Evolutionary conservation across 2,329 filamentous ascomycete species (phyloP).

Genomic region (Aureobasidium sp.): DNA sequence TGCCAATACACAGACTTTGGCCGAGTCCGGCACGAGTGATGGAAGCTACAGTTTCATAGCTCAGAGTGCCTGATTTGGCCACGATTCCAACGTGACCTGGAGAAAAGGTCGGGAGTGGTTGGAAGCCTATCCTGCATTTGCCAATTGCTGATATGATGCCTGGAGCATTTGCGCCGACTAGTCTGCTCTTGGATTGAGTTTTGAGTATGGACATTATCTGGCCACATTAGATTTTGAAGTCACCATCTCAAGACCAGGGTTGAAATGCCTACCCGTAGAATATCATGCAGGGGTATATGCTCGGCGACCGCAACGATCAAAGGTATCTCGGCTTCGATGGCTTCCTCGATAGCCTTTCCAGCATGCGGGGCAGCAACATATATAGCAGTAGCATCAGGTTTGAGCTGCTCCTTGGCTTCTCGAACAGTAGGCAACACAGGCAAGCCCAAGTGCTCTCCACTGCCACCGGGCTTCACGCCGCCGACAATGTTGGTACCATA

Average conservation of each 20-base stretch:
- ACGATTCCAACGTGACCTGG: slow-evolving; percentile 66
- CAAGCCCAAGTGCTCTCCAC: slow-evolving; percentile 64
- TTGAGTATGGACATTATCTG: slow-evolving; percentile 63
- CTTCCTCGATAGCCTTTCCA: slow-evolving; percentile 67
- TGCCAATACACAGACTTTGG: slow-evolving; percentile 69
- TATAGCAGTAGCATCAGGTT: slow-evolving; percentile 70
- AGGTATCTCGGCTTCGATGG: slow-evolving; percentile 70
- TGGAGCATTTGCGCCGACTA: slow-evolving; percentile 75
- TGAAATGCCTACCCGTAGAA: slow-evolving; percentile 51
- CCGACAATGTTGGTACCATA: slow-evolving; percentile 78
- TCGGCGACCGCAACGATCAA: slow-evolving; percentile 74
- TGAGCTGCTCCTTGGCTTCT: slow-evolving; percentile 61
- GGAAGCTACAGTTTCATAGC: slow-evolving; percentile 71
- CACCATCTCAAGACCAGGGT: not conserved
- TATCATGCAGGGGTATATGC: slow-evolving; percentile 71
- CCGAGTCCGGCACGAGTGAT: slow-evolving; percentile 67
- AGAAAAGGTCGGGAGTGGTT: slow-evolving; percentile 65
- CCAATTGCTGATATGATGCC: slow-evolving; percentile 70
- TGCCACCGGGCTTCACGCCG: slow-evolving; percentile 64
- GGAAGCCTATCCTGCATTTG: slow-evolving; percentile 66
- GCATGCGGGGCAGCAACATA: slow-evolving; percentile 74
- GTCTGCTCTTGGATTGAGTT: slow-evolving; percentile 62
- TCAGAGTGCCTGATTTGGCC: slow-evolving; percentile 73
- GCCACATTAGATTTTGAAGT: too few relatives aligned
- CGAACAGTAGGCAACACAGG: slow-evolving; percentile 64